Evolutionary conservation across 23 red algal species (phyloP), one percentile per base, ranked within the genome.

Genomic region (Gracilariopsis chorda): DNA sequence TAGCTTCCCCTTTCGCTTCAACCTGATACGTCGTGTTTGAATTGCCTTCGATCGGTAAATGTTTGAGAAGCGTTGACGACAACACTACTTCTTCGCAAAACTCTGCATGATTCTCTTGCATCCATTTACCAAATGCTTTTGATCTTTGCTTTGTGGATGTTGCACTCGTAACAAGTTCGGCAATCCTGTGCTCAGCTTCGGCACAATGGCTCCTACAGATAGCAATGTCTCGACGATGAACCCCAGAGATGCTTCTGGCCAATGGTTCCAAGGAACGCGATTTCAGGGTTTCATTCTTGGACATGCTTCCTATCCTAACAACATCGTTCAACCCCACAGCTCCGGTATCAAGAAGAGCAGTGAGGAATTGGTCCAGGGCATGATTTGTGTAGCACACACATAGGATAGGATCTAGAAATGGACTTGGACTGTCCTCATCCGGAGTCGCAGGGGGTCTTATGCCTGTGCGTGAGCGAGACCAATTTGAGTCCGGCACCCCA

Each of bases 281-380:
- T 63, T 44, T 65, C 69, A 57, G 42, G 14, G 40, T 23, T 8
- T 55, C 34, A 76, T 53, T 1, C 4, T 34, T 78, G 2, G 65
- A 89, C 49, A 37, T 39, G 24, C 39, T 45, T 4, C 85, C 85
- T 21, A 89, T 35, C 41, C 85, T 67, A 28, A 78, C 85, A 28
- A 89, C 30, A 29, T 64, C 69, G 41, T 17, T 29, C 10, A 77
- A 12, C 25, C 39, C 29, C 24, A 83, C 79, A 10, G 8, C 16
- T 13, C 70, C 70, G 16, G 41, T 34, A 21, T 92, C 55, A 16
- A 92, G 35, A 7, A 92, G 51, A 20, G 53, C 52, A 21, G 35
- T 34, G 28, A 92, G 57, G 47, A 92, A 82, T 33, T 92, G 88
- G 25, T 92, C 88, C 21, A 92, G 75, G 17, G 88, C 88, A 48